These are phyloP conservation scores for Eucalyptus microcorys DNA, from an alignment of 345 rosid species.

Conservation along the genomic window DNA sequence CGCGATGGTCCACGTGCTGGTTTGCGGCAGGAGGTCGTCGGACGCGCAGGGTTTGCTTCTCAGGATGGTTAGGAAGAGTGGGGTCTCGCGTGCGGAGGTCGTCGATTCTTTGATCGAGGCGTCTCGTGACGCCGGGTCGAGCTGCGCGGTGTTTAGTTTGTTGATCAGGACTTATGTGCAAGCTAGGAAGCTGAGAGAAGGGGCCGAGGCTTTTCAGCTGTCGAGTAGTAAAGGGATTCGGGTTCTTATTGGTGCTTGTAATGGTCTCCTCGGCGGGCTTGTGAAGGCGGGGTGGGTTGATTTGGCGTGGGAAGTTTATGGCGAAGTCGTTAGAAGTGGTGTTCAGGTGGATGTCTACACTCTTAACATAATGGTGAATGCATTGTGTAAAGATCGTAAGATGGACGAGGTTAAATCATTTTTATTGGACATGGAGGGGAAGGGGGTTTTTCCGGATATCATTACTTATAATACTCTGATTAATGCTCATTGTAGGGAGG, in stretches of 20 bases:
- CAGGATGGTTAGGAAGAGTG: slow-evolving; percentile 71
- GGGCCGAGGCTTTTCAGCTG: slow-evolving; percentile 20
- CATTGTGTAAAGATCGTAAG: slow-evolving; percentile 65
- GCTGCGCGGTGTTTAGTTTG: slow-evolving; percentile 51
- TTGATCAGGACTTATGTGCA: slow-evolving; percentile 63
- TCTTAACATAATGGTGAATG: slow-evolving; percentile 82
- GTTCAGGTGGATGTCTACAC: slow-evolving; percentile 28
- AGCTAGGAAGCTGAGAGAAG: slow-evolving; percentile 74
- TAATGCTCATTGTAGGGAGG: slow-evolving; percentile 53
- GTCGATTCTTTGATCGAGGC: slow-evolving; percentile 39
- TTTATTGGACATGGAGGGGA: slow-evolving; percentile 37
- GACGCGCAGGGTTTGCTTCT: slow-evolving; percentile 72
- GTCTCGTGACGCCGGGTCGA: slow-evolving; percentile 8
- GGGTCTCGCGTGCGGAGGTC: slow-evolving; percentile 44
- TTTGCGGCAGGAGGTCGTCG: slow-evolving; percentile 34
- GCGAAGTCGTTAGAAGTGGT: slow-evolving; percentile 17
- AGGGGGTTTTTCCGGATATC: slow-evolving; percentile 43
- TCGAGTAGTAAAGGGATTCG: slow-evolving; percentile 21
- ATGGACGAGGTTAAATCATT: slow-evolving; percentile 27
- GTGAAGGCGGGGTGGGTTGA: slow-evolving; percentile 61
- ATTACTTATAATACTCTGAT: slow-evolving; percentile 72
- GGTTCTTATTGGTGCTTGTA: slow-evolving; percentile 51
- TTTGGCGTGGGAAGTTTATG: slow-evolving; percentile 40
- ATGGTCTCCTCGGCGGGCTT: slow-evolving; percentile 59
- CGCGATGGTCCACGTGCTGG: slow-evolving; percentile 30